Evolutionary conservation across 345 rosid genomes (phyloP).

Genomic region (Syzygium oleosum): DNA sequence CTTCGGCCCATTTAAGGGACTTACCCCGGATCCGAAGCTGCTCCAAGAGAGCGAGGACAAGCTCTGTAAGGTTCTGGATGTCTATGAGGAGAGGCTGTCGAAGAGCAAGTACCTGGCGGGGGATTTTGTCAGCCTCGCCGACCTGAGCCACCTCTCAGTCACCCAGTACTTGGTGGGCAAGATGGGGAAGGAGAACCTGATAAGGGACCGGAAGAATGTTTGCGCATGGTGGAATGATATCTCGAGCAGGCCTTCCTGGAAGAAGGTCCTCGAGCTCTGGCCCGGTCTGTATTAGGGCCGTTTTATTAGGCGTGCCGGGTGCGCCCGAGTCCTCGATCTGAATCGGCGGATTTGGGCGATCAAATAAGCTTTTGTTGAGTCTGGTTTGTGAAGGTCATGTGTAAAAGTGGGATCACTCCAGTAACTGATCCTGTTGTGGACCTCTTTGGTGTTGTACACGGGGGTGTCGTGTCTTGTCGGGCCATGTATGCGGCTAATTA

Average conservation of each 20-base stretch:
- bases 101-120: slow-evolving; percentile 62
- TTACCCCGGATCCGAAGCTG: slow-evolving; percentile 28
- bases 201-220: slow-evolving; percentile 49
- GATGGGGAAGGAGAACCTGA: slow-evolving; percentile 37
- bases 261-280: slow-evolving; percentile 30
- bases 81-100: slow-evolving; percentile 54
- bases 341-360: not conserved
- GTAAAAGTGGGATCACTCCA: not conserved
- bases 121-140: slow-evolving; percentile 62
- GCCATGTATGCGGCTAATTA: not conserved
- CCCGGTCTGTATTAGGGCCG: not conserved
- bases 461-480: not conserved
- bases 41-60: slow-evolving; percentile 57
- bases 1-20: slow-evolving; percentile 34
- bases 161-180: slow-evolving; percentile 52
- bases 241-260: slow-evolving; percentile 58
- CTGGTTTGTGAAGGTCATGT: not conserved
- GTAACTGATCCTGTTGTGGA: not conserved
- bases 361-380: not conserved
- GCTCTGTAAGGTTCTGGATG: slow-evolving; percentile 38
- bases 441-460: not conserved
- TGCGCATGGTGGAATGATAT: slow-evolving; percentile 65
- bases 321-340: not conserved
- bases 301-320: not conserved
- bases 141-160: slow-evolving; percentile 53